Conservation (phyloP, 805 yeast species). For the Myxozyma melibiosi region DNA sequence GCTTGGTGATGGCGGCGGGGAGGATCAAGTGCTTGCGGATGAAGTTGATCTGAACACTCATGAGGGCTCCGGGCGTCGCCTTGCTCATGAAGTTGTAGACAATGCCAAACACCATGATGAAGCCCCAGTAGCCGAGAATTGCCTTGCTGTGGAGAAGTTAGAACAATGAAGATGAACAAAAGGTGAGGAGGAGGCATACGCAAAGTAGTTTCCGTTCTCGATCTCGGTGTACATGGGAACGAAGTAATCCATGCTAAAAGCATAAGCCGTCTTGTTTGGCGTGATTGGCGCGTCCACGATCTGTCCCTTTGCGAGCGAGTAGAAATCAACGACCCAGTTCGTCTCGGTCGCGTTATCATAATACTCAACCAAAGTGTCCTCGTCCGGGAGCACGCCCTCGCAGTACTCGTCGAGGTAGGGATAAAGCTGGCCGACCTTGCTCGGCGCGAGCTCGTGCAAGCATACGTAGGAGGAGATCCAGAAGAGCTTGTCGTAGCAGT, state of each 20-base stretch:
- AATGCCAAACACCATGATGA: constrained; percentile 6
- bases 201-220: constrained; percentile 2
- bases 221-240: constrained; percentile 1
- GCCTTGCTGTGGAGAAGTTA: constrained; percentile 39
- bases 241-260: not conserved
- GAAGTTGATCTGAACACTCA: not conserved
- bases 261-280: not conserved
- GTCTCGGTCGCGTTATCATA: constrained; percentile 7
- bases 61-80: constrained; percentile 1
- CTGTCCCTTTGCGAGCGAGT: not conserved
- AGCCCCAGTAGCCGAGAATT: constrained; percentile 10
- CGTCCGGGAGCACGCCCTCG: not conserved
- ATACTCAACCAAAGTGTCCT: not conserved
- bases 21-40: constrained; percentile 11
- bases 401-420: not conserved
- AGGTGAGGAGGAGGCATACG: not conserved
- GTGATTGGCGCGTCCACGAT: constrained; percentile 46
- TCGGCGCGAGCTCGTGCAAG: not conserved
- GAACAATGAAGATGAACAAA: not conserved
- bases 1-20: constrained; percentile 12
- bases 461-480: not conserved
- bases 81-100: constrained; percentile 1
- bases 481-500: not conserved
- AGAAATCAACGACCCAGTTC: not conserved
- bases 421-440: too few relatives aligned